phyloP scores from a whole-genome alignment of 2,329 filamentous ascomycete genomes.

The Thelonectria rubi region DNA sequence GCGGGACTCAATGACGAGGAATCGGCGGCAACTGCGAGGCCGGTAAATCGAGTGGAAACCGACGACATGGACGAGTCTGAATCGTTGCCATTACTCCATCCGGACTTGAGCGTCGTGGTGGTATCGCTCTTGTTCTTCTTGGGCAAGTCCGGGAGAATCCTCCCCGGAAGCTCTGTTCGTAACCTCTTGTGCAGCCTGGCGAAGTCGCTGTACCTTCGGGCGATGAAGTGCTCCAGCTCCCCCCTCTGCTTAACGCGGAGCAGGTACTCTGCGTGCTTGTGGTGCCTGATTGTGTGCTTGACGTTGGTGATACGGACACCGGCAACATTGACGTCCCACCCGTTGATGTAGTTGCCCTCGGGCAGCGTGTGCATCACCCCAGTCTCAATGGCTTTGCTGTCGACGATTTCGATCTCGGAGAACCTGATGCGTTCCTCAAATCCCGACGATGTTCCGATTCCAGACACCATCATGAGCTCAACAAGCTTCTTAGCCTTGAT shows the following conservation, averaged over 20 bases:
- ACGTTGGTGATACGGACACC: slow-evolving; percentile 82
- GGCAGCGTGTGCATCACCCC: slow-evolving; percentile 88
- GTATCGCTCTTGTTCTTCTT: slow-evolving; percentile 89
- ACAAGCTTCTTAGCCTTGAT: slow-evolving; percentile 94
- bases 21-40: slow-evolving; percentile 39
- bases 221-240: slow-evolving; percentile 80
- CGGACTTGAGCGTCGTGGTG: slow-evolving; percentile 65
- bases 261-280: slow-evolving; percentile 94
- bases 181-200: slow-evolving; percentile 79
- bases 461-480: slow-evolving; percentile 99
- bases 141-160: slow-evolving; percentile 85
- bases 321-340: slow-evolving; percentile 94
- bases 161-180: slow-evolving; percentile 87
- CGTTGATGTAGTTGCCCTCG: slow-evolving; percentile 91
- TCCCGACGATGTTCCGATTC: slow-evolving; percentile 91
- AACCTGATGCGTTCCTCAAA: slow-evolving; percentile 98
- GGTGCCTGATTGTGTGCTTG: slow-evolving; percentile 87
- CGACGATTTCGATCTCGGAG: slow-evolving; percentile 95
- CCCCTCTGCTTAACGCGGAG: slow-evolving; percentile 83
- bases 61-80: slow-evolving; percentile 88
- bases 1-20: slow-evolving; percentile 42
- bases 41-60: slow-evolving; percentile 72
- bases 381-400: slow-evolving; percentile 89
- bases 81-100: slow-evolving; percentile 68
- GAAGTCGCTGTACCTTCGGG: slow-evolving; percentile 90